phyloP scores from a whole-genome alignment of 2,329 filamentous ascomycete genomes.

The Furcasterigmium furcatum region DNA sequence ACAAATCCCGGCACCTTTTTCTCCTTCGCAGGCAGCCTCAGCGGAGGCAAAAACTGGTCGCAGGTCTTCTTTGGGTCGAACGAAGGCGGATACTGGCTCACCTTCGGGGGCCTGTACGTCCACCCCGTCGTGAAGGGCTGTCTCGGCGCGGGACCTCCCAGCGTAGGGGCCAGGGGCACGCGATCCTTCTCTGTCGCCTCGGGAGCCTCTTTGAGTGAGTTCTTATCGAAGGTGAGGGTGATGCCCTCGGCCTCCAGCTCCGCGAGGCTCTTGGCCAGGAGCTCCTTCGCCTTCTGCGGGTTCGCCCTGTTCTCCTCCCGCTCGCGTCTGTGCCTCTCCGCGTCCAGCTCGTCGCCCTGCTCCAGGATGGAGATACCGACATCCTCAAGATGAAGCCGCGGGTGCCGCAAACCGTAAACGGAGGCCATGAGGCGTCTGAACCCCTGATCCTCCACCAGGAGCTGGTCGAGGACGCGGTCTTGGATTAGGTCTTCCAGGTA shows the following conservation, averaged over 20 bases:
- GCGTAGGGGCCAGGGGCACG: conserved; percentile 6
- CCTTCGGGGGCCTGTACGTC: conserved; percentile 1
- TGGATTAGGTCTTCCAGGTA: conserved; percentile 9
- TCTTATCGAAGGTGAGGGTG: background rate
- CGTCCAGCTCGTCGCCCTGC: conserved; percentile 1
- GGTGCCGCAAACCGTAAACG: conserved; percentile 8
- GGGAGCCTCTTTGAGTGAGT: no score
- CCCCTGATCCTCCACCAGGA: background rate
- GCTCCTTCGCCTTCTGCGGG: conserved; percentile 2
- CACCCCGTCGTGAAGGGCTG: conserved; percentile 13
- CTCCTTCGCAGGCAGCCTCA: no score
- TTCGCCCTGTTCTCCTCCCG: conserved; percentile 2
- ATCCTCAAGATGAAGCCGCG: conserved; percentile 9
- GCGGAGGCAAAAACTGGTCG: conserved; percentile 11
- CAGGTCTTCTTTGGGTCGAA: conserved; percentile 10
- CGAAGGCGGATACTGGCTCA: background rate
- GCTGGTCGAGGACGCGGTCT: conserved; percentile 4
- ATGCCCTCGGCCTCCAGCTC: background rate
- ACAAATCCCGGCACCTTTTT: no score
- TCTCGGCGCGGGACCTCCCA: conserved; percentile 7
- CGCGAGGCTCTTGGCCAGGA: background rate
- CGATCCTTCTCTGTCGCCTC: no score
- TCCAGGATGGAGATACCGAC: conserved; percentile 4
- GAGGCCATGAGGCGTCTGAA: conserved; percentile 5
- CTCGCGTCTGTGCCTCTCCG: background rate